These are phyloP conservation scores for Umbelopsis sp. DNA, from an alignment of 192 early-diverging fungal genomes.

Conservation along the genomic window DNA sequence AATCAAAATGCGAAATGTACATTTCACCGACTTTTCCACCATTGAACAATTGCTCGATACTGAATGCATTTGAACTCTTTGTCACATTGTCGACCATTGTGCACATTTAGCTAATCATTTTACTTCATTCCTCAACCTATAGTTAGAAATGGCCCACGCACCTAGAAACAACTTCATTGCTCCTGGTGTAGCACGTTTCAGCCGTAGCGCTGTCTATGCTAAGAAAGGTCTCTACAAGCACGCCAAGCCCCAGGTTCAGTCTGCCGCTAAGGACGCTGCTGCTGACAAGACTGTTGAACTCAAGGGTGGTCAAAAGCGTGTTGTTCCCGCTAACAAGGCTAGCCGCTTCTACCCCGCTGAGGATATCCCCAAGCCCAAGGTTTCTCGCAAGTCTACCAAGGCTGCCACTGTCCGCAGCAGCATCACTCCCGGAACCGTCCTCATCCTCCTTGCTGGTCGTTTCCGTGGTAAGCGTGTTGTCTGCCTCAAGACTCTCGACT, in stretches of 20 bases:
- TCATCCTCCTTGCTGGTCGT: constrained; percentile 93
- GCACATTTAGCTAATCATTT: neutral
- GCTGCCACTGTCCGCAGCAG: constrained; percentile 77
- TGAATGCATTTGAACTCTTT: neutral
- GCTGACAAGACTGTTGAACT: constrained; percentile 69
- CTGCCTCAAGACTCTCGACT: constrained; percentile 95
- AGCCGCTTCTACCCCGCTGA: constrained; percentile 84
- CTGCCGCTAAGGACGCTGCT: constrained; percentile 49
- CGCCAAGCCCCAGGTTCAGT: constrained; percentile 63
- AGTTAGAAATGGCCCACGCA: constrained; percentile 60
- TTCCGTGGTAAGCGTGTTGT: constrained; percentile 99
- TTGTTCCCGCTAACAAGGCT: constrained; percentile 70
- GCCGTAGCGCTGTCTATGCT: constrained; percentile 81
- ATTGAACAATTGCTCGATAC: neutral
- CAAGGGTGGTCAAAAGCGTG: constrained; percentile 70
- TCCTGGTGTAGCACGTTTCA: constrained; percentile 83
- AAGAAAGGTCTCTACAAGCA: constrained; percentile 92
- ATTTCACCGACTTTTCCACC: neutral
- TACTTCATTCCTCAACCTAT: neutral
- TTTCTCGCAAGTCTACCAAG: constrained; percentile 75
- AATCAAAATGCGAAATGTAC: too few species aligned
- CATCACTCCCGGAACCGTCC: constrained; percentile 97
- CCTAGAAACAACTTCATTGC: constrained; percentile 82
- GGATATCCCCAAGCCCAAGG: constrained; percentile 79
- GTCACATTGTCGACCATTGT: neutral